Conservation (phyloP, 192 early-diverging fungal species). For the Entomortierella lignicola region DNA sequence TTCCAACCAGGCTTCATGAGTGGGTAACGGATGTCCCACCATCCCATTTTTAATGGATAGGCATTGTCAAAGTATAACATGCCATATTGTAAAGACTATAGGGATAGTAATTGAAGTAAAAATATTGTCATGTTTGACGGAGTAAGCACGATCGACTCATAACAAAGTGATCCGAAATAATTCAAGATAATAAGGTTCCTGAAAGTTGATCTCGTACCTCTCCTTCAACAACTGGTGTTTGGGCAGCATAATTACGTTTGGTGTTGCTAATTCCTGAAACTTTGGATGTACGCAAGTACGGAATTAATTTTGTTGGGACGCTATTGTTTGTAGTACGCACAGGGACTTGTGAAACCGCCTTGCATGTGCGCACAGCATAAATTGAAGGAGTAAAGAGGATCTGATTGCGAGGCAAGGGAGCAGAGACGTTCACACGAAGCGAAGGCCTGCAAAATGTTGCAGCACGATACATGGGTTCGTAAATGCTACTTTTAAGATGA, state of each 20-base stretch:
- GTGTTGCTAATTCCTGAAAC: background rate
- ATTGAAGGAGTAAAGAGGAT: background rate
- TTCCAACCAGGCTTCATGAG: slow-evolving; percentile 43
- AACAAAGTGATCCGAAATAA: too few species aligned
- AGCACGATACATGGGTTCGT: slow-evolving; percentile 15
- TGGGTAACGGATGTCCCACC: slow-evolving; percentile 51
- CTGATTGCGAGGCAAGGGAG: slow-evolving; percentile 3
- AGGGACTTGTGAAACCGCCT: background rate
- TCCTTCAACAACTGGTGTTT: slow-evolving; percentile 35
- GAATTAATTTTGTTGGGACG: slow-evolving; percentile 7
- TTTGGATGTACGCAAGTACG: slow-evolving; percentile 19
- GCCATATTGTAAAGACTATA: slow-evolving; percentile 24
- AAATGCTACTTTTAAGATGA: background rate
- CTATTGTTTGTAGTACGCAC: background rate
- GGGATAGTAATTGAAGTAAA: too few species aligned
- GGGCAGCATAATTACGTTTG: slow-evolving; percentile 27
- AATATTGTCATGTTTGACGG: too few species aligned
- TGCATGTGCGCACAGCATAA: slow-evolving; percentile 18
- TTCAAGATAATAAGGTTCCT: too few species aligned
- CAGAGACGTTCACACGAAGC: background rate
- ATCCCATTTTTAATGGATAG: slow-evolving; percentile 52
- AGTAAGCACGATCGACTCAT: too few species aligned
- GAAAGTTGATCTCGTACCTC: slow-evolving; percentile 22
- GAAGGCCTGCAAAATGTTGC: slow-evolving; percentile 13
- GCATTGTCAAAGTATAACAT: slow-evolving; percentile 55